Percentiles rank a stretch among this genome's conserved stretches.
phyloP scores from a whole-genome alignment of 768 basidiomycete genomes.

The Xerocomellus dryophilus region DNA sequence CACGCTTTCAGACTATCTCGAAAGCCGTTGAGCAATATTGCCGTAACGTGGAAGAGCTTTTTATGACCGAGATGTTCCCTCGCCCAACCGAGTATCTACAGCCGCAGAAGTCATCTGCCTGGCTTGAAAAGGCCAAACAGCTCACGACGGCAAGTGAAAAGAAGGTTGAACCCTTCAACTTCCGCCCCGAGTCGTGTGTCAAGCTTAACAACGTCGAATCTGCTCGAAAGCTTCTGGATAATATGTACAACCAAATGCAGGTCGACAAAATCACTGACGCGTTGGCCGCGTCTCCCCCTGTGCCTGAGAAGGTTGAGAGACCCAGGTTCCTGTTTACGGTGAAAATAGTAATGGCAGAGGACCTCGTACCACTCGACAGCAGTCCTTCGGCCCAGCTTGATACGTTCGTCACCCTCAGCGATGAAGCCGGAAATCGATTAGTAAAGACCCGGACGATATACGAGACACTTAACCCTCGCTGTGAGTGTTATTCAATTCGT shows the following conservation, averaged over 20 bases:
- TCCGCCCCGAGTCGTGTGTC: conserved; percentile 90
- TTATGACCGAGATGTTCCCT: conserved; percentile 95
- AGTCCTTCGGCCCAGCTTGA: conserved; percentile 80
- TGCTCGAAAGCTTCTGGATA: conserved; percentile 85
- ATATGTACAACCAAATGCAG: conserved; percentile 89
- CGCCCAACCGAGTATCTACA: conserved; percentile 74
- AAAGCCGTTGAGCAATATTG: conserved; percentile 93
- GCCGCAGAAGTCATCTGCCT: conserved; percentile 83
- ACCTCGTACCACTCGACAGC: conserved; percentile 71
- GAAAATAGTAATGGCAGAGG: conserved; percentile 91
- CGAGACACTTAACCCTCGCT: conserved; percentile 85
- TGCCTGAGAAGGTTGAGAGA: conserved; percentile 65
- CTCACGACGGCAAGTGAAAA: conserved; percentile 78
- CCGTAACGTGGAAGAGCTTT: conserved; percentile 78
- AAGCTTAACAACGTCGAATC: conserved; percentile 97
- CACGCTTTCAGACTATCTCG: conserved; percentile 67
- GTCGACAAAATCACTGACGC: conserved; percentile 80
- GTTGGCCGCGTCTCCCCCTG: conserved; percentile 57
- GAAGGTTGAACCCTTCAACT: conserved; percentile 93
- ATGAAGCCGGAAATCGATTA: conserved; percentile 83
- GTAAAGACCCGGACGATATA: conserved; percentile 97
- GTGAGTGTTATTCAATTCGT: conserved; percentile 44
- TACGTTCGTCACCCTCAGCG: conserved; percentile 92
- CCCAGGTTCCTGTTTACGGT: conserved; percentile 85
- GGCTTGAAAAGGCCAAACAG: conserved; percentile 82